Evolutionary conservation across 2,329 filamentous ascomycete species (phyloP).

Genomic region (Arthrocladium fulminans): DNA sequence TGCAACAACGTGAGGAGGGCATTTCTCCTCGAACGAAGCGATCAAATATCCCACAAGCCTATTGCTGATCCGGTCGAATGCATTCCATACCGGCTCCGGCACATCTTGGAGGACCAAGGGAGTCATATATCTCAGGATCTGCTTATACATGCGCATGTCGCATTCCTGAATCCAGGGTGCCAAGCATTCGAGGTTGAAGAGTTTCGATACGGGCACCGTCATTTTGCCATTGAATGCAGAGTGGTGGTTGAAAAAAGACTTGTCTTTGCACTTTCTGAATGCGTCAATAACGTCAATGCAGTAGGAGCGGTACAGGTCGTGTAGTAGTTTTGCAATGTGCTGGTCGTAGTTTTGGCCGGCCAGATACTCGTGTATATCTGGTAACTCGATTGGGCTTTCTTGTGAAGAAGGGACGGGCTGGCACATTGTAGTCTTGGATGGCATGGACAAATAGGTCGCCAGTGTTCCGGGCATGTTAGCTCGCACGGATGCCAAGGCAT

Average conservation of each 20-base stretch:
- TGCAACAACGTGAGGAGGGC: conserved; percentile 74
- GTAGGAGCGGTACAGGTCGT: conserved; percentile 83
- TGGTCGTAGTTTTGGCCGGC: conserved; percentile 59
- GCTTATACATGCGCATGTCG: conserved; percentile 92
- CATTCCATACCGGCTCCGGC: conserved; percentile 76
- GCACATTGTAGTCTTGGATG: conserved; percentile 18
- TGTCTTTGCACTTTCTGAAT: conserved; percentile 91
- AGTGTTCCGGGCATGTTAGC: conserved; percentile 27
- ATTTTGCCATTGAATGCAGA: conserved; percentile 92
- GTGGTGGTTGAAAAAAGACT: conserved; percentile 91
- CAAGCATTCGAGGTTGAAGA: conserved; percentile 71
- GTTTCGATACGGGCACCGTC: conserved; percentile 90
- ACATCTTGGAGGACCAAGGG: conserved; percentile 86
- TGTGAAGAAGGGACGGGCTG: conserved; percentile 51
- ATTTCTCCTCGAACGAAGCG: conserved; percentile 72
- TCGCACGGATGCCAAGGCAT: conserved; percentile 22
- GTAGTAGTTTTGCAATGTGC: conserved; percentile 76
- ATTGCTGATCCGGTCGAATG: conserved; percentile 77
- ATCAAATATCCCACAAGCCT: conserved; percentile 72
- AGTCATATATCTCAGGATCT: conserved; percentile 87
- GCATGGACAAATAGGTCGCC: conserved; percentile 39
- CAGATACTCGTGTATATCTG: conserved; percentile 73
- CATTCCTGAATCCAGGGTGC: conserved; percentile 92
- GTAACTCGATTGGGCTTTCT: conserved; percentile 66
- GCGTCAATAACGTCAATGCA: conserved; percentile 93